Conservation (phyloP, 2,329 filamentous ascomycete species). For the Lizonia empirigonia region DNA sequence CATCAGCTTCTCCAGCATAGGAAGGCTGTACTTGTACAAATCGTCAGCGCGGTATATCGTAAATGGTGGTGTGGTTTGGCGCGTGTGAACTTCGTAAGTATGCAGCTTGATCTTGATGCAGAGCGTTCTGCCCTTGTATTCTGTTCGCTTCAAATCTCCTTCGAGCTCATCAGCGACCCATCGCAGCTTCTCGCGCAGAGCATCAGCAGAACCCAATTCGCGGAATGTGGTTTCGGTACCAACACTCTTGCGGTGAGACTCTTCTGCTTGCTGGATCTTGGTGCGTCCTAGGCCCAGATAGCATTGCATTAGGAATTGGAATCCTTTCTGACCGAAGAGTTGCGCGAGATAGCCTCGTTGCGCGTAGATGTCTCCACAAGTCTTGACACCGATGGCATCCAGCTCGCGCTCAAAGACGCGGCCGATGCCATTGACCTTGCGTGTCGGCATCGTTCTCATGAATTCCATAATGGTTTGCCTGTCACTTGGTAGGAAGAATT, state of each 20-base stretch:
- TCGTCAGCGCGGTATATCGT: conserved; percentile 78
- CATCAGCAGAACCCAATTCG: conserved; percentile 72
- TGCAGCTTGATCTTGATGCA: conserved; percentile 93
- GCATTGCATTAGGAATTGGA: conserved; percentile 81
- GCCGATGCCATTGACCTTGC: conserved; percentile 95
- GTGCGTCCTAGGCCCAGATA: conserved; percentile 88
- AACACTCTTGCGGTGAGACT: conserved; percentile 89
- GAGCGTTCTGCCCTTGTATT: conserved; percentile 88
- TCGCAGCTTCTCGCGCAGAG: conserved; percentile 78
- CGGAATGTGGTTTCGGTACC: conserved; percentile 92
- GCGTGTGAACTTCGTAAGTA: conserved; percentile 87
- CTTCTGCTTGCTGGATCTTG: conserved; percentile 81
- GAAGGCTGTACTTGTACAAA: conserved; percentile 78
- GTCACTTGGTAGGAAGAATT: conserved; percentile 77
- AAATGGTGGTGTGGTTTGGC: conserved; percentile 76
- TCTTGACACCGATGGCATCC: conserved; percentile 83
- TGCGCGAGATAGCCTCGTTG: conserved; percentile 74
- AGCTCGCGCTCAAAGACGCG: conserved; percentile 92
- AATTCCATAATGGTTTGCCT: conserved; percentile 79
- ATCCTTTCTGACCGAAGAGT: conserved; percentile 91
- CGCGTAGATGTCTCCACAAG: conserved; percentile 83
- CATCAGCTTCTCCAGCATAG: conserved; percentile 82
- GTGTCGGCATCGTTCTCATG: conserved; percentile 80
- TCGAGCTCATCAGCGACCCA: conserved; percentile 84
- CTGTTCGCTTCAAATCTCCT: conserved; percentile 77